These are phyloP conservation scores for Phyllosticta paracitricarpa DNA, from an alignment of 2,329 filamentous ascomycete genomes.

Conservation along the genomic window DNA sequence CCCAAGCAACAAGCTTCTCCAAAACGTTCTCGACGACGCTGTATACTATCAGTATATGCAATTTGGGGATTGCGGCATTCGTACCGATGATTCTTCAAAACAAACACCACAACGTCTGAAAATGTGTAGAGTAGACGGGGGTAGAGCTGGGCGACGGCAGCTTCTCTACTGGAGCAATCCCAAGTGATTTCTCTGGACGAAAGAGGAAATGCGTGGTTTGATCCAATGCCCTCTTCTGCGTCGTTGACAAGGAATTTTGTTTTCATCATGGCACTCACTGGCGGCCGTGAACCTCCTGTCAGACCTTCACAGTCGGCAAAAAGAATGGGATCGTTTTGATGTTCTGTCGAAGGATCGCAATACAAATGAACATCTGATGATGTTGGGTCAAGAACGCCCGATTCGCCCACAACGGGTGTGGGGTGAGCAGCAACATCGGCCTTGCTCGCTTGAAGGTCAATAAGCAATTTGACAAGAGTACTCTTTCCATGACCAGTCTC, in stretches of 20 bases:
- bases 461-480: slow-evolving; percentile 40
- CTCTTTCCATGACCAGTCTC: slow-evolving; percentile 41
- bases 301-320: slow-evolving; percentile 46
- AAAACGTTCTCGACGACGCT: slow-evolving; percentile 35
- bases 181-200: slow-evolving; percentile 13
- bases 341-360: slow-evolving; percentile 35
- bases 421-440: slow-evolving; percentile 15
- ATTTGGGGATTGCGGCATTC: background rate
- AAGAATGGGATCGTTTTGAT: slow-evolving; percentile 33
- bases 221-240: background rate
- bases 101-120: slow-evolving; percentile 35
- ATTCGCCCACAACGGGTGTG: slow-evolving; percentile 37
- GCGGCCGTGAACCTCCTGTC: slow-evolving; percentile 37
- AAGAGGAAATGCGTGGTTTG: background rate
- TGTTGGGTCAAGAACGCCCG: slow-evolving; percentile 33
- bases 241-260: background rate
- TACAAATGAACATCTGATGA: slow-evolving; percentile 46
- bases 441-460: slow-evolving; percentile 22
- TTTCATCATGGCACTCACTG: slow-evolving; percentile 17
- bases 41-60: background rate
- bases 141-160: slow-evolving; percentile 30
- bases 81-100: slow-evolving; percentile 29
- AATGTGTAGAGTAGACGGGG: slow-evolving; percentile 34
- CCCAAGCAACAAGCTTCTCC: slow-evolving; percentile 40
- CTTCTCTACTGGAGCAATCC: slow-evolving; percentile 24